Percentiles rank a stretch among this genome's conserved stretches.
Conservation (phyloP, 257 asterid species). For the Solanum pinnatisectum region DNA sequence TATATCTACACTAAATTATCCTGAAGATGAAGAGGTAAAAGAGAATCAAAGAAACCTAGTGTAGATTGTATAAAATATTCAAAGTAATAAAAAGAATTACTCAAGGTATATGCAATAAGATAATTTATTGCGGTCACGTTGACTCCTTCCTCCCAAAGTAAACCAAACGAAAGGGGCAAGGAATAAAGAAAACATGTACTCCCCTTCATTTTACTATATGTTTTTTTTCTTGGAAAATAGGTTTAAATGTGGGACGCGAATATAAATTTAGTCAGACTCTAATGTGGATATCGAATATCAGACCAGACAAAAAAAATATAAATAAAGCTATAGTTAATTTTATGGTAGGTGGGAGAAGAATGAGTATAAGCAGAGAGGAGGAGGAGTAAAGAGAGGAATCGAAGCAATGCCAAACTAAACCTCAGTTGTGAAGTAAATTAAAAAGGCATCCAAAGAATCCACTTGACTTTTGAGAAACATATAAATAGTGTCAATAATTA, state of each 20-base stretch:
- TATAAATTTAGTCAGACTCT: too few species aligned
- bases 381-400: conserved; percentile 11
- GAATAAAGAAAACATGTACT: not conserved
- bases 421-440: conserved; percentile 21
- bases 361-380: not conserved
- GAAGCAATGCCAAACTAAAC: conserved; percentile 6
- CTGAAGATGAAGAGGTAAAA: not conserved
- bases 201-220: not conserved
- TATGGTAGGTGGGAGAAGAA: not conserved
- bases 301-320: too few species aligned
- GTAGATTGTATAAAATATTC: not conserved
- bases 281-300: too few species aligned
- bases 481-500: not conserved
- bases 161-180: not conserved
- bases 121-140: not conserved
- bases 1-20: not conserved
- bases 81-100: not conserved
- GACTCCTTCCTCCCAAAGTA: not conserved
- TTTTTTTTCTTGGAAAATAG: not conserved
- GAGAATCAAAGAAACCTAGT: not conserved
- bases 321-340: not conserved
- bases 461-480: not conserved
- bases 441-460: conserved; percentile 7
- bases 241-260: too few species aligned
- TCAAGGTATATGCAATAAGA: not conserved